Base-by-base conservation (phyloP, 257 asterid genomes). In the Plectranthus barbatus region DNA sequence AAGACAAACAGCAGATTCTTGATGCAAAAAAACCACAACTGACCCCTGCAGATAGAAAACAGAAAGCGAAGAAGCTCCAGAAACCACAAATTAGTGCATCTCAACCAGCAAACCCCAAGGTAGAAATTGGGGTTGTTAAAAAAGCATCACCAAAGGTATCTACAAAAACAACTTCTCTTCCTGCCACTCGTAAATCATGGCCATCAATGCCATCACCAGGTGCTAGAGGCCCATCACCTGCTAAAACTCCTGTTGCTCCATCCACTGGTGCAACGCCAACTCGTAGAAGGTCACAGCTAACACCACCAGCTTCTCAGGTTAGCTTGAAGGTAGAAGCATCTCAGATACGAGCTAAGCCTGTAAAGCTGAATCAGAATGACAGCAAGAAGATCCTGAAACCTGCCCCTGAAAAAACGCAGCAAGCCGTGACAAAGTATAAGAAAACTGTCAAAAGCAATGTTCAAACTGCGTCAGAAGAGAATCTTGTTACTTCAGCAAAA, bases 181-280 rank as follows among this genome's bases (percentile, higher is more conserved):
- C 99, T 12, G 78, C 84, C 45, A 80, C 79, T 6, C 89, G 95
- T 45, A 88, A 93, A 71, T 93, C 97, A 15, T 93, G 92, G 97
- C 89, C 97, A 31, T 79, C 96, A 56, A 50, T 77, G 60, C 90
- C 95, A 10, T 81, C 91, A 34, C 74, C 88, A 5, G 86, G 86
- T 61, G 82, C 80, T 60, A 56, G 81, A 37, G 88, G 85, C 62
- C 70, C 72, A 66, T 79, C 91, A 49, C 83, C 93, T 60, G 83
- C 87, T 57, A 81, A 76, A 76, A 72, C 86, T 47, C 83, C 92
- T 52, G 48, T 72, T 5, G 55, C 71, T 20, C 68, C 77, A 55
- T 68, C 79, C 42, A 61, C 88, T 23, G 80, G 71, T 66, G 56
- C 74, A 42, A 60, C 70, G 53, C 79, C 90, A 64, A 55, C 83